Percentiles rank a stretch among this genome's conserved stretches.
Evolutionary conservation across 164 flowering plant genomes (phyloP).

Genomic region (Paratinospora sagittata): DNA sequence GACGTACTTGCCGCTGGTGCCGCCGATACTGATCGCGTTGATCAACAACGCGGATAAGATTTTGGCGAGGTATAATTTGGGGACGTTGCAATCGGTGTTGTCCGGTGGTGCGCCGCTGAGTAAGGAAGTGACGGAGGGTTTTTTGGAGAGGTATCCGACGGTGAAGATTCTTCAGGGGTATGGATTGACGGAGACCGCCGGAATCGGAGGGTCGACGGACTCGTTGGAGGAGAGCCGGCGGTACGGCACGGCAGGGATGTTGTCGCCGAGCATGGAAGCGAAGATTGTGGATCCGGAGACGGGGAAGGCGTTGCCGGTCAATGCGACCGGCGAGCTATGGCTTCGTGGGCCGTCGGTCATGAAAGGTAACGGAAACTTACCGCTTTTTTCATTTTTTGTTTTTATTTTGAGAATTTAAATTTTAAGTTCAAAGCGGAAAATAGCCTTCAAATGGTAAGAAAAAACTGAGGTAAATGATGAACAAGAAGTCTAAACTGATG

Average conservation of each 20-base stretch:
- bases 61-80: constrained; percentile 37
- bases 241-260: constrained; percentile 77
- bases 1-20: constrained; percentile 32
- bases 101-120: constrained; percentile 88
- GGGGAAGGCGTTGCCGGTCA: constrained; percentile 42
- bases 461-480: no score
- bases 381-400: neutral
- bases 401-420: no score
- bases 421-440: neutral
- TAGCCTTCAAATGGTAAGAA: neutral
- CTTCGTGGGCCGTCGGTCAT: constrained; percentile 66
- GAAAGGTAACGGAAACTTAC: constrained; percentile 53
- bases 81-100: constrained; percentile 39
- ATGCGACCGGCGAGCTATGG: constrained; percentile 84
- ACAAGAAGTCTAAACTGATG: no score
- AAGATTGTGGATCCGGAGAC: constrained; percentile 68
- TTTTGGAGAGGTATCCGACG: constrained; percentile 48
- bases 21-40: constrained; percentile 42
- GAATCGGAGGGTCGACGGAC: constrained; percentile 81
- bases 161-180: constrained; percentile 71
- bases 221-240: constrained; percentile 70
- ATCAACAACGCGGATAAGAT: constrained; percentile 35
- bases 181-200: constrained; percentile 77
- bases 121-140: constrained; percentile 73
- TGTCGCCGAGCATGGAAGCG: constrained; percentile 67